A percentile compares a stretch with the other conserved stretches of the same genome.
Evolutionary conservation across 768 basidiomycete species (phyloP).

Genomic region (Leucogyrophana mollusca): DNA sequence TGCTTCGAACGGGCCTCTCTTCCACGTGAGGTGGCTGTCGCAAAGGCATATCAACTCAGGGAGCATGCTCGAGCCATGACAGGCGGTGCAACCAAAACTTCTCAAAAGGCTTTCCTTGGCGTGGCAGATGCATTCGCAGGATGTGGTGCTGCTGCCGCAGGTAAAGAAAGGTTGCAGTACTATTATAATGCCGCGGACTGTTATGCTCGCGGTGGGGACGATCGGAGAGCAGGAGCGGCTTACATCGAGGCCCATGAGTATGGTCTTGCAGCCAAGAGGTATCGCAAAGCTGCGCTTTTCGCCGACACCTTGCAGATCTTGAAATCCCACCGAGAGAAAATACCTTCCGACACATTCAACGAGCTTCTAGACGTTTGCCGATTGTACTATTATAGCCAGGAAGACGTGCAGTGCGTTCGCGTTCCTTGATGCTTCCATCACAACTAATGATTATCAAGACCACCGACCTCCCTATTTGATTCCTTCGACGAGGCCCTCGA

Average conservation of each 20-base stretch:
- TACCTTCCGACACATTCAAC: conserved; percentile 29
- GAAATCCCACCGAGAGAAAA: conserved; percentile 25
- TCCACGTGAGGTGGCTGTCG: conserved; percentile 41
- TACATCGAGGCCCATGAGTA: conserved; percentile 45
- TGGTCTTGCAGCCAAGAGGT: conserved; percentile 43
- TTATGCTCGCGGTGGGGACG: conserved; percentile 38
- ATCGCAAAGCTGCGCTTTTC: conserved; percentile 48
- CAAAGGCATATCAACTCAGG: conserved; percentile 53
- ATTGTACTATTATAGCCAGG: conserved; percentile 41
- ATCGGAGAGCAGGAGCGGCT: conserved; percentile 41
- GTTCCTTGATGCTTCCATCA: not conserved
- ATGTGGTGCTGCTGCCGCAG: conserved; percentile 35
- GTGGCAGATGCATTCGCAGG: conserved; percentile 51
- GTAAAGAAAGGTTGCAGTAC: conserved; percentile 33
- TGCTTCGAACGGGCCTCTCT: conserved; percentile 50
- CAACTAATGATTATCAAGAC: conserved; percentile 31
- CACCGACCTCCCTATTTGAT: conserved; percentile 47
- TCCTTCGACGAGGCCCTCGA: conserved; percentile 51
- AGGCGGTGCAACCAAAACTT: conserved; percentile 22
- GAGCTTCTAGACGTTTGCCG: conserved; percentile 46
- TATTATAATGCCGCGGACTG: conserved; percentile 46
- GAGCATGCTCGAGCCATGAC: conserved; percentile 42
- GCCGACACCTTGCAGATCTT: conserved; percentile 53
- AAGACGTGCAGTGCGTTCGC: conserved; percentile 25
- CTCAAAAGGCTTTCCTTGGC: conserved; percentile 35